Evolutionary conservation across 164 flowering plant species (phyloP).

Genomic region (Echeveria elegans): DNA sequence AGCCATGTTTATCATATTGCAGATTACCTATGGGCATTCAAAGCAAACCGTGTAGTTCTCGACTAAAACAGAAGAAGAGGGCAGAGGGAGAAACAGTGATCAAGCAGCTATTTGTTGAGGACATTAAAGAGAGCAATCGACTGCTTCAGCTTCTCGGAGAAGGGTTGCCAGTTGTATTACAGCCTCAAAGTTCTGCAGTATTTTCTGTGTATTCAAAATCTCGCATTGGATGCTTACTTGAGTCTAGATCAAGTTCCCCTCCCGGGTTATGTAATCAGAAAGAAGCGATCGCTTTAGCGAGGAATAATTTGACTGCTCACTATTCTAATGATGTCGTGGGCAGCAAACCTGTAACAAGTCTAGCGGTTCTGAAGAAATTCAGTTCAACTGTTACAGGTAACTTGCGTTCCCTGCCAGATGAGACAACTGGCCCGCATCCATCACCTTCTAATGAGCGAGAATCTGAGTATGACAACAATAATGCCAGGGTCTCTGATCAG

Average conservation of each 20-base stretch:
- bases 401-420: too few species aligned
- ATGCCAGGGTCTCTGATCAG: conserved; percentile 31
- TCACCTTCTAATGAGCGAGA: neutral
- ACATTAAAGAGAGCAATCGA: conserved; percentile 53
- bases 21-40: conserved; percentile 38
- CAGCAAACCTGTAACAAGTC: neutral
- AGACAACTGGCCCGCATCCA: neutral
- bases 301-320: conserved; percentile 17
- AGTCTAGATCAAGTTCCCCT: conserved; percentile 35
- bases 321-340: conserved; percentile 10
- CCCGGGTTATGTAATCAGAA: conserved; percentile 35
- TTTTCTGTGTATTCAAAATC: conserved; percentile 37
- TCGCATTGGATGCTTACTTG: conserved; percentile 39
- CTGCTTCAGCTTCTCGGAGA: conserved; percentile 63
- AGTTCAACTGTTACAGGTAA: neutral
- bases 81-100: conserved; percentile 77
- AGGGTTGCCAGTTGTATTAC: conserved; percentile 63
- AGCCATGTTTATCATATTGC: conserved; percentile 8
- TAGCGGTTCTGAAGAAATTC: neutral
- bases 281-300: conserved; percentile 29
- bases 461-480: neutral
- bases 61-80: conserved; percentile 74
- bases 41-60: conserved; percentile 75
- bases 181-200: conserved; percentile 54
- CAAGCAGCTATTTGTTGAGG: conserved; percentile 70